phyloP scores from a whole-genome alignment of 176 grass and related monocot species.

The Panicum miliaceum region DNA sequence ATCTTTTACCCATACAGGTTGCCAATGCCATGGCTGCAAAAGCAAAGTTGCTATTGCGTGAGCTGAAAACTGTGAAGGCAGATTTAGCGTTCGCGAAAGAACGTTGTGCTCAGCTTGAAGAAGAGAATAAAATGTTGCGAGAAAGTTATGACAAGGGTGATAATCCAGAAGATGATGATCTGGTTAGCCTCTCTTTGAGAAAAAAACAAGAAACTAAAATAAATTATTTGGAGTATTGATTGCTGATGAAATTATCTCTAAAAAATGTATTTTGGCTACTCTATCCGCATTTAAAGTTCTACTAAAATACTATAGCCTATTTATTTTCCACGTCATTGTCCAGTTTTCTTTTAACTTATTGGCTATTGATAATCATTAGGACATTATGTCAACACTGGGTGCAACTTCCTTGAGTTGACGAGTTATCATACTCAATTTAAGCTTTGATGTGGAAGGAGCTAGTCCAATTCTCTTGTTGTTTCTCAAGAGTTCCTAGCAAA shows the following conservation, averaged over 20 bases:
- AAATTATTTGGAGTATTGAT: neutral
- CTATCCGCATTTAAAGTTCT: neutral
- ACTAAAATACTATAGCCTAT: neutral
- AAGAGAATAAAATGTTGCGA: conserved; percentile 86
- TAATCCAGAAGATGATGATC: conserved; percentile 88
- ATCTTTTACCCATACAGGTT: conserved; percentile 60
- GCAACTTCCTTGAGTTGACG: neutral
- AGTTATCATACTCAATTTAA: neutral
- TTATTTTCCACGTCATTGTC: neutral
- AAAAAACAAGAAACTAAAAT: conserved; percentile 8
- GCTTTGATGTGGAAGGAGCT: conserved; percentile 1
- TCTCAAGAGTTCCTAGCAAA: neutral
- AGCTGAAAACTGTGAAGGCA: conserved; percentile 94
- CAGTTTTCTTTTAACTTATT: neutral
- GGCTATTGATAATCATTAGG: neutral
- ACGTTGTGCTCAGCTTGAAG: conserved; percentile 96
- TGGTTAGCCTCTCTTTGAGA: conserved; percentile 54
- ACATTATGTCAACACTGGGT: conserved; percentile 8
- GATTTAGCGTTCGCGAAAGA: conserved; percentile 94
- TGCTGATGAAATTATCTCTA: neutral
- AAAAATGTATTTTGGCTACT: neutral
- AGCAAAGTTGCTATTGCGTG: conserved; percentile 90
- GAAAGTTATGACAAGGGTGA: conserved; percentile 85
- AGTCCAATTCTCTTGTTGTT: neutral
- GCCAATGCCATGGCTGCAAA: conserved; percentile 99